phyloP scores from a whole-genome alignment of 768 basidiomycete genomes.

The Gelatoporia subvermispora region DNA sequence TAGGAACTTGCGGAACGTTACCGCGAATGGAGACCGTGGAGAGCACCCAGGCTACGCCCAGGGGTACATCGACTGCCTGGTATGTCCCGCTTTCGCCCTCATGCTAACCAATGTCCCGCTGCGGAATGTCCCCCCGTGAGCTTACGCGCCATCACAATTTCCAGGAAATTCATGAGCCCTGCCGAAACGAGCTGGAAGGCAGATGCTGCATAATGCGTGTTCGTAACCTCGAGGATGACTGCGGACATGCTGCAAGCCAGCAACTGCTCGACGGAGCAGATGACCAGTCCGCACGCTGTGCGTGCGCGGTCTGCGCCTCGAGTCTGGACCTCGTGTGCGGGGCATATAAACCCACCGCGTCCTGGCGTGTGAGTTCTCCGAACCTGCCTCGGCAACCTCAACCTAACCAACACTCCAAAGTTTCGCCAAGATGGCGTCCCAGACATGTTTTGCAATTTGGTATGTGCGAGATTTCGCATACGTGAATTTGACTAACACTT shows the following conservation, averaged over 20 bases:
- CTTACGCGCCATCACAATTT: not conserved
- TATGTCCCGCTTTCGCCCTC: too few relatives aligned
- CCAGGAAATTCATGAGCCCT: not conserved
- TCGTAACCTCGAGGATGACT: not conserved
- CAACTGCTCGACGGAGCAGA: not conserved
- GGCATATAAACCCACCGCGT: not conserved
- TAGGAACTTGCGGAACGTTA: too few relatives aligned
- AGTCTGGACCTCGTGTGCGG: not conserved
- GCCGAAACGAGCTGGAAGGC: not conserved
- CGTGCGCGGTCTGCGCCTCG: not conserved
- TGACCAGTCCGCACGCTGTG: slow-evolving; percentile 1
- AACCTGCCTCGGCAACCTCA: not conserved
- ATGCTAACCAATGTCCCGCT: too few relatives aligned
- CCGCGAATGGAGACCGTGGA: too few relatives aligned
- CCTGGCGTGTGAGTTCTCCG: not conserved
- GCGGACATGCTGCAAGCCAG: not conserved
- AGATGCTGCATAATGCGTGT: not conserved
- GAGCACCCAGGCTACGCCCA: too few relatives aligned
- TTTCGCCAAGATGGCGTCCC: slow-evolving; percentile 3
- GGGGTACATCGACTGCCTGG: too few relatives aligned
- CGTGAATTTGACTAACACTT: not conserved
- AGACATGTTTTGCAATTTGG: slow-evolving; percentile 1
- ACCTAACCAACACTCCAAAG: not conserved
- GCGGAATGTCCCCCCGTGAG: not conserved
- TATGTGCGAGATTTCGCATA: not conserved